Evolutionary conservation across 1,284 basidiomycete genomes (phyloP).

Genomic region (Ustilago bromivora): DNA sequence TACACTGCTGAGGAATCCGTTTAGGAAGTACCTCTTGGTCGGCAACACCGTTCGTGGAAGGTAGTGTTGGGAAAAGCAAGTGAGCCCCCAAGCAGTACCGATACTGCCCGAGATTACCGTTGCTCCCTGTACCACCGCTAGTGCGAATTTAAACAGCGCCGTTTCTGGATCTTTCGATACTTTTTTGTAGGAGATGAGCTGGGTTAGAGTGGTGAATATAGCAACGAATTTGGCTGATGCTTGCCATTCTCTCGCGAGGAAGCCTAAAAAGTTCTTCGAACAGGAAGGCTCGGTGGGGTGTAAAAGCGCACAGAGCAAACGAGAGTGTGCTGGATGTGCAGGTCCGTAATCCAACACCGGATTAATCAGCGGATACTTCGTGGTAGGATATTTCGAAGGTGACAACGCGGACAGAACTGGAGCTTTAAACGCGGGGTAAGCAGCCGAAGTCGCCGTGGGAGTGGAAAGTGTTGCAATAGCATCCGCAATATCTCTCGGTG

Average conservation of each 20-base stretch:
- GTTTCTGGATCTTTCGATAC: conserved; percentile 59
- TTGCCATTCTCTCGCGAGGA: conserved; percentile 57
- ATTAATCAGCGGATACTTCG: conserved; percentile 53
- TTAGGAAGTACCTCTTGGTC: conserved; percentile 52
- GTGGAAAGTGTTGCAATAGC: conserved; percentile 56
- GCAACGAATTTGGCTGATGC: conserved; percentile 57
- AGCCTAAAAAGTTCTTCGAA: conserved; percentile 43
- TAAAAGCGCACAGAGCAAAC: conserved; percentile 57
- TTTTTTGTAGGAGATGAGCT: conserved; percentile 37
- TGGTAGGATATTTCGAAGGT: conserved; percentile 53
- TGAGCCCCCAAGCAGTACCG: conserved; percentile 60
- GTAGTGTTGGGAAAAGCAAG: conserved; percentile 62
- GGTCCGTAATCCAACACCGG: conserved; percentile 62
- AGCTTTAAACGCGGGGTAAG: conserved; percentile 61
- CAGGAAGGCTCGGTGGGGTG: conserved; percentile 62
- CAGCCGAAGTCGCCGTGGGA: conserved; percentile 35
- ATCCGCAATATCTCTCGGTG: conserved; percentile 49
- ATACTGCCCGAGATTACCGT: conserved; percentile 61
- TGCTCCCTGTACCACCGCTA: conserved; percentile 59
- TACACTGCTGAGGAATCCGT: conserved; percentile 56
- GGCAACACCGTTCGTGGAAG: conserved; percentile 57
- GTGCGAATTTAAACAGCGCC: conserved; percentile 54
- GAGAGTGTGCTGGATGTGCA: conserved; percentile 58
- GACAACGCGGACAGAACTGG: conserved; percentile 59
- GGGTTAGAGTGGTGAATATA: conserved; percentile 40